Base-by-base conservation (phyloP, 441 rosid species). In the Erysimum cheiri region DNA sequence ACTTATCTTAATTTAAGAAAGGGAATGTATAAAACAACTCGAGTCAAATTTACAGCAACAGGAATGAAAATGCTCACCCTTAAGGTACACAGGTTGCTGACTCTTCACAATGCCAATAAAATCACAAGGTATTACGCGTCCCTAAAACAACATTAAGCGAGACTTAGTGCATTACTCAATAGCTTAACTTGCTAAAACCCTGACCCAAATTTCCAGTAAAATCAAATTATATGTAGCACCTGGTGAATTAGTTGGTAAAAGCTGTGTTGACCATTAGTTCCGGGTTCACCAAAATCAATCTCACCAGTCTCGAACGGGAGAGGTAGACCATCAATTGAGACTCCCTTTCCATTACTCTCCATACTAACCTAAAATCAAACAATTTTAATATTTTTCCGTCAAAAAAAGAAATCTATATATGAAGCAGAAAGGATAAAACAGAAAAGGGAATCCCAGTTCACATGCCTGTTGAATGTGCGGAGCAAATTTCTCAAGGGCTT, bases 311-410 rank as follows among this genome's bases (percentile, higher is more conserved):
- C 97, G 41, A 75, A 88, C 29, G 96, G 87, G 76, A 94, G 96
- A 39, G 90, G 88, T 63, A 78, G 76, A 48, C 98, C 98, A 77
- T 90, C 96, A 63, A 94, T 92, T 15, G 99, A 92, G 31, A 94
- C 98, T 71, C 99, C 99, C 80, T 94, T 94, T 60, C 98, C 99
- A 78, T 94, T 94, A 77, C 99, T 94, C 87, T 94, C 99, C 99
- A 94, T 94, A 85, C 98, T 94, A 74, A 94, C 96, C 98, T 94
- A 62, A 31, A 80, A 56, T 55, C 47, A 78, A 61, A 53, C 12
- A 28, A 14, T 3, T 11, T 52, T 3, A 14, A 8, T 29, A 17
- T 15, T 10, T n/a, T n/a, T n/a, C n/a, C n/a, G n/a, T n/a, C n/a
- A n/a, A n/a, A n/a, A n/a, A n/a, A n/a, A n/a, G n/a, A n/a, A n/a